Conservation (phyloP, 129 eudicot genomes). For the Flaveria linearis region DNA sequence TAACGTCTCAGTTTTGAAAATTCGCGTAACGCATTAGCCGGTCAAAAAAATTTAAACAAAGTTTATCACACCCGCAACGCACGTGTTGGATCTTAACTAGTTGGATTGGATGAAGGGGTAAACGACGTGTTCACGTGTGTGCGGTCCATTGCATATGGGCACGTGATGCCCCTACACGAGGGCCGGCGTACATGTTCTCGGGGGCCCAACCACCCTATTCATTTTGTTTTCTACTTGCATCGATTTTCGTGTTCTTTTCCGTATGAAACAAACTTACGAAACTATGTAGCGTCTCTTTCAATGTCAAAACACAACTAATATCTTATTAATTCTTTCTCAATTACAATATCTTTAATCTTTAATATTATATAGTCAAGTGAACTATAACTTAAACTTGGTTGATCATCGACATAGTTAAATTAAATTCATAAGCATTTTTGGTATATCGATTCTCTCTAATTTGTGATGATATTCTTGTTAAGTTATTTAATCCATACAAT, state of each 20-base stretch:
- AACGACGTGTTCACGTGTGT: slow-evolving; percentile 44
- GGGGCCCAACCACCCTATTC: slow-evolving; percentile 21
- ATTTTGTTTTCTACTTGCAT: slow-evolving; percentile 13
- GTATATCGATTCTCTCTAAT: background rate
- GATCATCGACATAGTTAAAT: background rate
- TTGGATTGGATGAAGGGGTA: slow-evolving; percentile 17
- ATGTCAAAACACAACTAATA: background rate
- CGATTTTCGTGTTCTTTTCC: background rate
- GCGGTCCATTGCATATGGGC: slow-evolving; percentile 22
- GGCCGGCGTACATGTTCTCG: slow-evolving; percentile 40
- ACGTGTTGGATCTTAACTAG: no score
- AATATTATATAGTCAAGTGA: background rate
- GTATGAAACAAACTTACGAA: slow-evolving; percentile 12
- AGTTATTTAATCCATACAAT: background rate
- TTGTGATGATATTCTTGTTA: no score
- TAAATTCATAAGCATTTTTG: background rate
- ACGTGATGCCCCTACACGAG: slow-evolving; percentile 41
- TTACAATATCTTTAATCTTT: no score
- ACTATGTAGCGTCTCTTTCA: slow-evolving; percentile 29
- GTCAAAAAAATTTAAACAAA: no score
- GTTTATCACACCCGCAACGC: no score
- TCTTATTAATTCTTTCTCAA: no score
- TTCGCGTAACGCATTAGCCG: no score
- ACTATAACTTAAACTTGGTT: background rate
- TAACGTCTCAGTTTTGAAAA: no score